Evolutionary conservation across 2,329 filamentous ascomycete genomes (phyloP).

Genomic region (Thelonectria rubi): DNA sequence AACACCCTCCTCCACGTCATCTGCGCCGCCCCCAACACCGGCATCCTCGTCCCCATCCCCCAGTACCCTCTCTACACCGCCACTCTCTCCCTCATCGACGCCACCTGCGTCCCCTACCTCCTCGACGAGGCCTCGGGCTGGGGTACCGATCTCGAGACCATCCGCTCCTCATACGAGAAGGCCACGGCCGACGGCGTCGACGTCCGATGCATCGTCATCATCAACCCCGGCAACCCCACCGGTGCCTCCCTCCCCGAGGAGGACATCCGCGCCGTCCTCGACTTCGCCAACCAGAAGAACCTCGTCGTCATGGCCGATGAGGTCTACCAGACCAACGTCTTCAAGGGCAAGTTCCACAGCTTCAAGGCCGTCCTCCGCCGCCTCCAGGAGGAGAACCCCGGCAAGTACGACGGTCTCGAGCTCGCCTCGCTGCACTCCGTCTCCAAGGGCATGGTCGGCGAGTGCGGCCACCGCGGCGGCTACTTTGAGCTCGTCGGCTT

Average conservation of each 20-base stretch:
- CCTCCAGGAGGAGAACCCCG: slow-evolving; percentile 78
- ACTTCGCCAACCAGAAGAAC: slow-evolving; percentile 84
- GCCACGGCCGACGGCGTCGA: slow-evolving; percentile 82
- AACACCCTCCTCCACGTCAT: slow-evolving; percentile 93
- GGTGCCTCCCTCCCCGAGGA: slow-evolving; percentile 82
- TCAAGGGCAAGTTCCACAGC: slow-evolving; percentile 90
- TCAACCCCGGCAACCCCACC: slow-evolving; percentile 98
- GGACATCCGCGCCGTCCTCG: slow-evolving; percentile 85
- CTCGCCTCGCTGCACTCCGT: slow-evolving; percentile 91
- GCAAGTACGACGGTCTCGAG: slow-evolving; percentile 85
- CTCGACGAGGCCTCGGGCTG: slow-evolving; percentile 87
- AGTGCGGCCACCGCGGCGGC: slow-evolving; percentile 96
- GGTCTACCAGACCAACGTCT: slow-evolving; percentile 99
- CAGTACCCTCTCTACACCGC: slow-evolving; percentile 99
- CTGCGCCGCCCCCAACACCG: slow-evolving; percentile 78
- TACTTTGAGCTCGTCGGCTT: slow-evolving; percentile 98
- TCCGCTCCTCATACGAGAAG: slow-evolving; percentile 76
- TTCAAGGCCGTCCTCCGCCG: slow-evolving; percentile 91
- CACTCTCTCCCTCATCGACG: slow-evolving; percentile 84
- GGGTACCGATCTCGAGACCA: slow-evolving; percentile 86
- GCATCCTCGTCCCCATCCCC: slow-evolving; percentile 92
- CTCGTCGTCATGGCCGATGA: slow-evolving; percentile 95
- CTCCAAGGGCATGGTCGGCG: slow-evolving; percentile 98
- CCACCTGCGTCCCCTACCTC: slow-evolving; percentile 90
- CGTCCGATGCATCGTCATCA: slow-evolving; percentile 92